Evolutionary conservation across 2,329 filamentous ascomycete genomes (phyloP).

Genomic region (Diplodia intermedia): DNA sequence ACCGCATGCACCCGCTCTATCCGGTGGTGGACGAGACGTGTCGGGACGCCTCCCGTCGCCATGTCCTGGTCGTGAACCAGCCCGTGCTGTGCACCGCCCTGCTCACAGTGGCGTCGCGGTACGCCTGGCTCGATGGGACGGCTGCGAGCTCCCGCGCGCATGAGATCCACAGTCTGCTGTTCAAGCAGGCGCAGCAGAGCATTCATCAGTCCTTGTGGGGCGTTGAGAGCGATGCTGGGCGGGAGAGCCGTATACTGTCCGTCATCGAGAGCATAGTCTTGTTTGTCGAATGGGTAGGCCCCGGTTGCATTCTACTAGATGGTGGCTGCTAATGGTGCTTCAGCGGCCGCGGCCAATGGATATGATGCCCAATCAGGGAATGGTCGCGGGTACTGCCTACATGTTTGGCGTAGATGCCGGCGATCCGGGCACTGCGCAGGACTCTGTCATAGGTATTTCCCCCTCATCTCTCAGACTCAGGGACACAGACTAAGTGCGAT

Average conservation of each 20-base stretch:
- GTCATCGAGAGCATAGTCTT: constrained; percentile 2
- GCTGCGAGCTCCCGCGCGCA: constrained; percentile 1
- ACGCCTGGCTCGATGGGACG: constrained; percentile 10
- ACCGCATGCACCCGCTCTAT: constrained; percentile 9
- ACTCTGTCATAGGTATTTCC: not conserved
- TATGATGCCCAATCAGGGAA: constrained; percentile 17
- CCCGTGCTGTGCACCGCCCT: constrained; percentile 11
- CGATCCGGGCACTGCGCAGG: not conserved
- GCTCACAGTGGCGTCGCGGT: constrained; percentile 8
- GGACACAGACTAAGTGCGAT: not conserved
- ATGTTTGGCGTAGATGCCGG: constrained; percentile 2
- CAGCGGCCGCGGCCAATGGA: constrained; percentile 14
- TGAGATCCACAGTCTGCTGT: constrained; percentile 18
- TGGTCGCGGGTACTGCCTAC: not conserved
- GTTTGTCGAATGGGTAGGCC: constrained; percentile 14
- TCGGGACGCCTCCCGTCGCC: not conserved
- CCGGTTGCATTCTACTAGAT: no score
- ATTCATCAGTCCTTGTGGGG: constrained; percentile 18
- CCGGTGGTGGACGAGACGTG: not conserved
- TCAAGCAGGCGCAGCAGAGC: constrained; percentile 10
- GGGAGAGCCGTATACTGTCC: not conserved
- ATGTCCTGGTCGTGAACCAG: not conserved
- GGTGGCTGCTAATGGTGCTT: not conserved
- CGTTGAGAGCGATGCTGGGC: not conserved
- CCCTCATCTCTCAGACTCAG: not conserved